Conservation (phyloP, 2,329 filamentous ascomycete species). For the Microcera coccophila region DNA sequence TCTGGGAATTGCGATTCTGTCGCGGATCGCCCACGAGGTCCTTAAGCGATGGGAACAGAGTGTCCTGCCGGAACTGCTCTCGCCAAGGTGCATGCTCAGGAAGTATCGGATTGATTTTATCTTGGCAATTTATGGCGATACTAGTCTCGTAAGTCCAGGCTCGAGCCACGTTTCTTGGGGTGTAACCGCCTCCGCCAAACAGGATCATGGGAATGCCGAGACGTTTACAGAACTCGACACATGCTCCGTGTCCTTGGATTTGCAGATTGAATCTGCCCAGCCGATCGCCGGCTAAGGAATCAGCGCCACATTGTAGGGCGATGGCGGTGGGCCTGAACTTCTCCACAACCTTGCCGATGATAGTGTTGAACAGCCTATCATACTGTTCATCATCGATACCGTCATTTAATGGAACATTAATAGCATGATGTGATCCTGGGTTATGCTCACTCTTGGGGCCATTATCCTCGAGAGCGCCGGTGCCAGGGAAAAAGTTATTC, state of each 20-base stretch:
- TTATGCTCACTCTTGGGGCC: constrained; percentile 80
- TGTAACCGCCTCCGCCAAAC: constrained; percentile 93
- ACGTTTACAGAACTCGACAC: constrained; percentile 82
- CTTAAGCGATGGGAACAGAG: constrained; percentile 82
- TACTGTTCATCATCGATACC: constrained; percentile 92
- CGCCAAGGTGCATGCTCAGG: constrained; percentile 80
- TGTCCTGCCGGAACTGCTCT: constrained; percentile 82
- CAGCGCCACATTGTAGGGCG: constrained; percentile 91
- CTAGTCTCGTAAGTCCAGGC: constrained; percentile 97
- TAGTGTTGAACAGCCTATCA: constrained; percentile 73
- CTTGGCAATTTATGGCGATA: constrained; percentile 73
- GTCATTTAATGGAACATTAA: constrained; percentile 87
- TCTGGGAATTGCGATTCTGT: constrained; percentile 74
- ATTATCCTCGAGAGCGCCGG: constrained; percentile 80
- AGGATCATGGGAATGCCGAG: constrained; percentile 79
- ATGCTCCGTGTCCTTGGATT: constrained; percentile 88
- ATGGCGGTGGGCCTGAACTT: constrained; percentile 88
- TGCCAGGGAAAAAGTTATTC: constrained; percentile 80
- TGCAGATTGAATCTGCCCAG: constrained; percentile 96
- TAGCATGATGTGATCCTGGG: constrained; percentile 79
- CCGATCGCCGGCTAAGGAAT: constrained; percentile 88
- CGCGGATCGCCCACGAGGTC: constrained; percentile 63
- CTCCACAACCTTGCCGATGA: constrained; percentile 74
- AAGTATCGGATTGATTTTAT: constrained; percentile 67
- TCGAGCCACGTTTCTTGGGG: constrained; percentile 89